phyloP scores from a whole-genome alignment of 768 basidiomycete species.

The Rhodosporidiobolus odoratus region DNA sequence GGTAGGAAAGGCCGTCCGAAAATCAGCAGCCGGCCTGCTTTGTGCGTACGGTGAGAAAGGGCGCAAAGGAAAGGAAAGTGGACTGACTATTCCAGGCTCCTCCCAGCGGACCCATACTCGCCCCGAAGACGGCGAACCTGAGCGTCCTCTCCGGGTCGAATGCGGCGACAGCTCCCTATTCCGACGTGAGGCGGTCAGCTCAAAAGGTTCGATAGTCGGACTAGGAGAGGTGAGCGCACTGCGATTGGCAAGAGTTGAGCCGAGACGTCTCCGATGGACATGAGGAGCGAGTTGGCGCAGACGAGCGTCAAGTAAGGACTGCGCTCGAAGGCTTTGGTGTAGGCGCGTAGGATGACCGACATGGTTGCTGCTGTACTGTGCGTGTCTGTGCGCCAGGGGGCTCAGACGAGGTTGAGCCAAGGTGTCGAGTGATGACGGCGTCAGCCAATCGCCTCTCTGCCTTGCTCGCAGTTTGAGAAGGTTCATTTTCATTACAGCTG shows the following conservation, averaged over 20 bases:
- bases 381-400: too few relatives aligned
- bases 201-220: too few relatives aligned
- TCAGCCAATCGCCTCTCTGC: too few relatives aligned
- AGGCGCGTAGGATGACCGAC: conserved; percentile 25
- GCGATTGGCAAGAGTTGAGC: conserved; percentile 23
- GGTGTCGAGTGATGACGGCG: too few relatives aligned
- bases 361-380: background rate
- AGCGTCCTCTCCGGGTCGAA: conserved; percentile 21
- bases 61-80: background rate
- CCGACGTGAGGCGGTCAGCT: background rate
- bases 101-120: conserved; percentile 37
- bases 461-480: too few relatives aligned
- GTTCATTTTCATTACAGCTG: too few relatives aligned
- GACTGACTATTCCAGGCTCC: conserved; percentile 39
- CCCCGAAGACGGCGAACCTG: conserved; percentile 33
- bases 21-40: too few relatives aligned
- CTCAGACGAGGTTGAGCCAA: too few relatives aligned
- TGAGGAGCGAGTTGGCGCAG: conserved; percentile 22
- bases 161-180: background rate
- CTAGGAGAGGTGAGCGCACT: conserved; percentile 4
- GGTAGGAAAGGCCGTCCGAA: too few relatives aligned
- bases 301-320: conserved; percentile 29
- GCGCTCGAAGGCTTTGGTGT: conserved; percentile 26
- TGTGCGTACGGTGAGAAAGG: too few relatives aligned
- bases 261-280: conserved; percentile 23